Evolutionary conservation across 805 yeast species (phyloP).

Genomic region (Candida caryicola): DNA sequence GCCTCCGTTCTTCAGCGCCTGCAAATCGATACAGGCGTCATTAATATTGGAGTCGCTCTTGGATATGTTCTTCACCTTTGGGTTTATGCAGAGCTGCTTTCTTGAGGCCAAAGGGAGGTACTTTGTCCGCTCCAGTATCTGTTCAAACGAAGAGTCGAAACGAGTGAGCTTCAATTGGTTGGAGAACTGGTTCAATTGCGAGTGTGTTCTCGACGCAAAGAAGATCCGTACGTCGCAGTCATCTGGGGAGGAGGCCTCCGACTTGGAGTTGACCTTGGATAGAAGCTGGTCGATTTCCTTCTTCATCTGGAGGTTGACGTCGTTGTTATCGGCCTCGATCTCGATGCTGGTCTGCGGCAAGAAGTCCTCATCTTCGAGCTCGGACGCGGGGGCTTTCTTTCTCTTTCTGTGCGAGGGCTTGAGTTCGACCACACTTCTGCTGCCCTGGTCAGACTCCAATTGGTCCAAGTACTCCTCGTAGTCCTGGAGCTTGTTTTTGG

Average conservation of each 20-base stretch:
- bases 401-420: constrained; percentile 7
- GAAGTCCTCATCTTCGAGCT: constrained; percentile 13
- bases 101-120: constrained; percentile 78
- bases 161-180: constrained; percentile 62
- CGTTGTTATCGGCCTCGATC: constrained; percentile 16
- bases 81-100: constrained; percentile 78
- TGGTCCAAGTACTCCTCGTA: constrained; percentile 42
- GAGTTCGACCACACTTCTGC: constrained; percentile 10
- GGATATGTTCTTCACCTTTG: constrained; percentile 48
- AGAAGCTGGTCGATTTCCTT: constrained; percentile 50
- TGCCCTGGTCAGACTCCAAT: constrained; percentile 14
- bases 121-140: constrained; percentile 52
- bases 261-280: constrained; percentile 35
- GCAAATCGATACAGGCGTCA: constrained; percentile 77
- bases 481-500: constrained; percentile 26
- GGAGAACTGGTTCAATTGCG: constrained; percentile 80
- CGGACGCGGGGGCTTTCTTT: constrained; percentile 5
- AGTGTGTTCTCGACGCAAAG: constrained; percentile 86
- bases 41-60: constrained; percentile 55
- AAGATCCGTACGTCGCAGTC: constrained; percentile 43
- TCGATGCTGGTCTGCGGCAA: constrained; percentile 38
- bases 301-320: constrained; percentile 30
- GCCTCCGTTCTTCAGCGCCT: constrained; percentile 30
- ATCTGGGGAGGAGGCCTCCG: constrained; percentile 10
- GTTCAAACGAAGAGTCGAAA: constrained; percentile 59